Conservation (phyloP, 164 flowering plant genomes). For the Hamamelis virginiana region DNA sequence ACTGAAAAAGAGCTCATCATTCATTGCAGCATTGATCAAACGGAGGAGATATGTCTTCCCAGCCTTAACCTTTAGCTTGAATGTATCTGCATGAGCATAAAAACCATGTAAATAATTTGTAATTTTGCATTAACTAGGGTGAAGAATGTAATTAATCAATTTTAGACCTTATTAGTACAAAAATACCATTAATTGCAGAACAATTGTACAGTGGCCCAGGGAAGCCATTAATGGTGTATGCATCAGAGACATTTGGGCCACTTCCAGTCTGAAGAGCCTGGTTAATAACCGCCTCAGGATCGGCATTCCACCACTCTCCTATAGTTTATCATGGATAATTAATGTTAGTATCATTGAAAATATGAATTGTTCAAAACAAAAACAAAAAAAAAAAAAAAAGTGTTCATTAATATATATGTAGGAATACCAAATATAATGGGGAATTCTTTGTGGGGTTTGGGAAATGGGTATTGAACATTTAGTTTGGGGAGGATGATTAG, state of each 20-base stretch:
- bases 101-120: too few species aligned
- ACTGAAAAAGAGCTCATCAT: slow-evolving; percentile 26
- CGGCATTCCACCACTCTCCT: slow-evolving; percentile 21
- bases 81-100: slow-evolving; percentile 1
- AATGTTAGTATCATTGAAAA: slow-evolving; percentile 22
- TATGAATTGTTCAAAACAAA: too few species aligned
- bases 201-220: slow-evolving; percentile 20
- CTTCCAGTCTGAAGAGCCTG: slow-evolving; percentile 1
- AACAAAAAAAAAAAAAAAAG: too few species aligned
- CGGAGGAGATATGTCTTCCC: slow-evolving; percentile 18
- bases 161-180: too few species aligned
- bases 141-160: too few species aligned
- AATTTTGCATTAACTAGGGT: too few species aligned
- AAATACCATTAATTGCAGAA: slow-evolving; percentile 22
- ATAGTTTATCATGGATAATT: slow-evolving; percentile 11
- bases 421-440: slow-evolving; percentile 17
- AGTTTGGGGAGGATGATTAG: slow-evolving; percentile 23
- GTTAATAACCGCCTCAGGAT: slow-evolving; percentile 12
- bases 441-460: slow-evolving; percentile 14
- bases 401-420: neutral
- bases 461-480: slow-evolving; percentile 19
- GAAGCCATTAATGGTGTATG: slow-evolving; percentile 2
- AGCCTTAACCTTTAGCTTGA: slow-evolving; percentile 6
- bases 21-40: slow-evolving; percentile 23
- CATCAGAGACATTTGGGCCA: slow-evolving; percentile 9